Conservation (phyloP, 371 early-diverging fungal genomes). For the Rhizopus sp. region DNA sequence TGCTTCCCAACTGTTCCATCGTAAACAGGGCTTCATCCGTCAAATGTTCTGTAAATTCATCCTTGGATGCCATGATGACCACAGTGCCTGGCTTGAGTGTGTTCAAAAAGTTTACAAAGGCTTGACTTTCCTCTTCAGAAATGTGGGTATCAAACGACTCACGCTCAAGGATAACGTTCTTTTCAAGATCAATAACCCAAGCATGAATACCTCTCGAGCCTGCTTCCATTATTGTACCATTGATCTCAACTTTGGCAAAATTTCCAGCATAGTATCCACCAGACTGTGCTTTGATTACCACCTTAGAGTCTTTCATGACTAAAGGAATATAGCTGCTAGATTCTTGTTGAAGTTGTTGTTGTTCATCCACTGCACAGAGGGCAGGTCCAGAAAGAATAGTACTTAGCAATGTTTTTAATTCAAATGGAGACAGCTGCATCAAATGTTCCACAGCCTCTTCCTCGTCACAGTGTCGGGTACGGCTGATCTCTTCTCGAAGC, state of each 20-base stretch:
- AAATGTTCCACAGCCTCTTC: conserved; percentile 78
- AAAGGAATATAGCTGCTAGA: conserved; percentile 17
- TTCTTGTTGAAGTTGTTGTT: not conserved
- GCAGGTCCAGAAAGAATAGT: conserved; percentile 72
- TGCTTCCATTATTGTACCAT: conserved; percentile 55
- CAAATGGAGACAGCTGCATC: conserved; percentile 80
- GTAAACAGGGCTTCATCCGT: conserved; percentile 57
- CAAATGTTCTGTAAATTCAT: conserved; percentile 70
- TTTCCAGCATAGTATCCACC: conserved; percentile 77
- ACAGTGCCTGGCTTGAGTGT: conserved; percentile 65
- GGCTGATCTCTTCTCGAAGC: conserved; percentile 81
- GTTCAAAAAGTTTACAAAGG: conserved; percentile 66
- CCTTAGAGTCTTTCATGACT: conserved; percentile 1
- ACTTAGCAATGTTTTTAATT: conserved; percentile 70
- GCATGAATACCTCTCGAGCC: conserved; percentile 76
- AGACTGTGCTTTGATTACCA: conserved; percentile 61
- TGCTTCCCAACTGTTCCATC: conserved; percentile 65
- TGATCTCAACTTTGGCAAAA: conserved; percentile 71
- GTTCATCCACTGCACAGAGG: not conserved
- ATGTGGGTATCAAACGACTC: conserved; percentile 78
- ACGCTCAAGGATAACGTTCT: conserved; percentile 63
- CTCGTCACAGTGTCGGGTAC: conserved; percentile 70
- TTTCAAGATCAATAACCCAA: conserved; percentile 66
- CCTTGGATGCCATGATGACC: conserved; percentile 72
- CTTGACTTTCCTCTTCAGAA: conserved; percentile 64